Conservation (phyloP, 306 rosid genomes). For the Vigna unguiculata region DNA sequence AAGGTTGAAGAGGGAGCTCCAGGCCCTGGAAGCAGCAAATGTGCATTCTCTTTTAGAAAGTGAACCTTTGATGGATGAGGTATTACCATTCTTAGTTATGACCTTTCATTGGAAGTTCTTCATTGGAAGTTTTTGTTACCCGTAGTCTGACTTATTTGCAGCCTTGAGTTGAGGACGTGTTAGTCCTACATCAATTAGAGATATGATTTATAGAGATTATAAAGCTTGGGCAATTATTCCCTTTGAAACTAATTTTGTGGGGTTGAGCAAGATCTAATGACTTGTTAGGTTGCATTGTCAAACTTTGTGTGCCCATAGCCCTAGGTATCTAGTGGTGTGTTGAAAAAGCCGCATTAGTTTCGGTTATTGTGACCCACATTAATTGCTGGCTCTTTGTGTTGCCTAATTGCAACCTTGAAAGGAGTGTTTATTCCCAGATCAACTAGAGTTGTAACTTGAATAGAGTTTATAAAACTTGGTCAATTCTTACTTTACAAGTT, state of each 20-base stretch:
- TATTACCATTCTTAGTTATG: conserved; percentile 41
- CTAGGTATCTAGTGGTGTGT: neutral
- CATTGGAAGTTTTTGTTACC: neutral
- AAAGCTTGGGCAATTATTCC: neutral
- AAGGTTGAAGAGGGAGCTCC: conserved; percentile 95
- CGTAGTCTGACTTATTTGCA: neutral
- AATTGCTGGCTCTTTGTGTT: neutral
- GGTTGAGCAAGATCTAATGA: neutral
- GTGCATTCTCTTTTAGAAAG: conserved; percentile 97
- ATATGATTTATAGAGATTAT: neutral
- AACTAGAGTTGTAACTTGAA: neutral
- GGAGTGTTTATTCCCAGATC: neutral
- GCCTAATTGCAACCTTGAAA: neutral
- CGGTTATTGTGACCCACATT: neutral
- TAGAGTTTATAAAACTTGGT: neutral
- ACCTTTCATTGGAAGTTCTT: neutral
- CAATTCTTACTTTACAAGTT: neutral
- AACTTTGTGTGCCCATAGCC: neutral
- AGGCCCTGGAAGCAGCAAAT: conserved; percentile 97
- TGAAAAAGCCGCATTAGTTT: neutral
- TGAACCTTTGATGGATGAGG: conserved; percentile 90
- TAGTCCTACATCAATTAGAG: neutral
- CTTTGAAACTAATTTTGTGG: neutral
- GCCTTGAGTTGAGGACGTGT: neutral
- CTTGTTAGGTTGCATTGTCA: neutral